These are phyloP conservation scores for Oryza meyeriana DNA, from an alignment of 176 grass and related monocot genomes.

Conservation along the genomic window DNA sequence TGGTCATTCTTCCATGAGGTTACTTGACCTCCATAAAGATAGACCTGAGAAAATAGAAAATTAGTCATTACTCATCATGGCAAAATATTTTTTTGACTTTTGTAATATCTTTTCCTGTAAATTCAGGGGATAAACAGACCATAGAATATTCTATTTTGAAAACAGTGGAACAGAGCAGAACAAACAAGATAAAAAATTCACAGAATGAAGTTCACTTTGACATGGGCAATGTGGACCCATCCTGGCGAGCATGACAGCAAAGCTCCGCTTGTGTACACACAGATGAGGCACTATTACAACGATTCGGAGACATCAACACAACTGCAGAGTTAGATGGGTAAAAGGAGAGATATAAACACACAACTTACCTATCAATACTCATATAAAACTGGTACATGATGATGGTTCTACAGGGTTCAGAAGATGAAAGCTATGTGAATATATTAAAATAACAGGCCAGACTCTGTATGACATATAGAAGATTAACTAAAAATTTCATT, in stretches of 20 bases:
- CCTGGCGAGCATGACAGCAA: not conserved
- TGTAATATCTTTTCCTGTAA: not conserved
- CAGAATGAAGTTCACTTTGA: not conserved
- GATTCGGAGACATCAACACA: not conserved
- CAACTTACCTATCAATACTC: not conserved
- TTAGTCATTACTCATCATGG: not conserved
- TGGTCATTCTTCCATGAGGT: constrained; percentile 82
- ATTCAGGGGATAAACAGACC: not conserved
- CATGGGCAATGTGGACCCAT: not conserved
- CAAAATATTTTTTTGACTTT: not conserved
- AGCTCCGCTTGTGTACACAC: not conserved
- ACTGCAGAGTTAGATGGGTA: not conserved
- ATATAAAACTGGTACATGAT: not conserved
- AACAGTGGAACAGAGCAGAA: not conserved
- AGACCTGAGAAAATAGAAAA: constrained; percentile 31
- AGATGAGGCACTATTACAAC: not conserved
- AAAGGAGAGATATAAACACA: not conserved
- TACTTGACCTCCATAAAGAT: constrained; percentile 76
- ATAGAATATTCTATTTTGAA: not conserved
- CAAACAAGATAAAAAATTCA: not conserved
- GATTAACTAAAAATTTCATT: not conserved
- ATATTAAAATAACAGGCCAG: not conserved
- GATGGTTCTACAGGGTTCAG: not conserved
- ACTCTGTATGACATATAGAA: not conserved
- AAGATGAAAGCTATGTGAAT: not conserved